These are phyloP conservation scores for Blastocrithidia nonstop DNA, from an alignment of 208 protist species.

Conservation along the genomic window DNA sequence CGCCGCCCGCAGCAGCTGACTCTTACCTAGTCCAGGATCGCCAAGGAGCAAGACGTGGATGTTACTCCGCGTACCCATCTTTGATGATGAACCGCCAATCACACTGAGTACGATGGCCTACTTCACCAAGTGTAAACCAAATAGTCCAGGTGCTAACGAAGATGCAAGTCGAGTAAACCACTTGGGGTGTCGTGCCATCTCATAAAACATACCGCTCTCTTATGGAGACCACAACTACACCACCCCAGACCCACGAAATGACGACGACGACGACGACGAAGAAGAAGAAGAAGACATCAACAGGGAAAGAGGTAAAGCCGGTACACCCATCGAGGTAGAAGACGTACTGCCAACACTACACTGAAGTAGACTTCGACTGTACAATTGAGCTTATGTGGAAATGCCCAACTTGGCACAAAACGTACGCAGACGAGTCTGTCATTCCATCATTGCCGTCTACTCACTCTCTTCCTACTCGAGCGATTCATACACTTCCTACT, in stretches of 20 bases:
- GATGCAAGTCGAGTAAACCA: slow-evolving; percentile 78
- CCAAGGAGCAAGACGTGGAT: slow-evolving; percentile 97
- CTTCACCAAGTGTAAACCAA: slow-evolving; percentile 95
- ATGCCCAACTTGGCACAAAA: no score
- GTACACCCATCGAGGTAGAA: neutral
- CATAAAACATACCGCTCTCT: slow-evolving; percentile 61
- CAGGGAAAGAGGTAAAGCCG: no score
- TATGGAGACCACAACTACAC: slow-evolving; percentile 19
- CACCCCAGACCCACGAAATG: slow-evolving; percentile 3
- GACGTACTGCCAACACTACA: neutral
- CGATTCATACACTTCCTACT: no score
- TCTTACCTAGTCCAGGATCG: slow-evolving; percentile 95
- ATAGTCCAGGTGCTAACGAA: slow-evolving; percentile 95
- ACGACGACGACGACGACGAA: neutral
- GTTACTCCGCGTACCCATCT: slow-evolving; percentile 40
- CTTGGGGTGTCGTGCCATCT: slow-evolving; percentile 75
- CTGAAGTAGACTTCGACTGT: no score
- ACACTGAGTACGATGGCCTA: slow-evolving; percentile 90
- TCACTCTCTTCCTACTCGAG: no score
- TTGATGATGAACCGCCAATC: slow-evolving; percentile 82
- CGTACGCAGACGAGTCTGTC: no score
- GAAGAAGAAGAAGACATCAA: neutral
- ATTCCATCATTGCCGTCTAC: no score
- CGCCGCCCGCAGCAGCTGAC: slow-evolving; percentile 89
- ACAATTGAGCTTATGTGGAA: no score